Evolutionary conservation across 306 rosid species (phyloP), one percentile per base, ranked within the genome.

Genomic region (Malus sieversii): DNA sequence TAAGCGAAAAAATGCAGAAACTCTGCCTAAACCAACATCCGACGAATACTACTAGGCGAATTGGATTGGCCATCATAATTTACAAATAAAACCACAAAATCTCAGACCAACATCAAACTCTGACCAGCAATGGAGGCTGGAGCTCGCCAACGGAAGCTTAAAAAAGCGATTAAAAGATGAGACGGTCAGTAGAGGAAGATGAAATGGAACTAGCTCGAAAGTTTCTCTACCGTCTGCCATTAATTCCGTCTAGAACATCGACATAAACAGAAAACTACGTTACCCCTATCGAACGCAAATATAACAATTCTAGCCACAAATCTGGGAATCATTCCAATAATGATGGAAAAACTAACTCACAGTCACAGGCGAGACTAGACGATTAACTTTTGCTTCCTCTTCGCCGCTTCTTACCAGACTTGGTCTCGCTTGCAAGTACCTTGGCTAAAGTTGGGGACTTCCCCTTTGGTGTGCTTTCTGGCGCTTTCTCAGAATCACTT

Each of bases 391-490:
- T 91, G 57, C 74, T 45, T 68, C 87, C 85, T 82, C 93, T 85
- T 61, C 78, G 82, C 58, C 97, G 88, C 77, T 92, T 95, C 90
- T 87, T 92, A 63, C 96, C 98, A 14, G 81, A 60, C 89, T 88
- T 94, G 69, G 62, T 66, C 69, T 77, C 85, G 15, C 71, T 85
- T 73, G 83, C 87, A 66, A 77, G 85, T 30, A 67, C 86, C 81
- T 88, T 89, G 20, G 91, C 81, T 75, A 86, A 79, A 77, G 74
- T 78, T 67, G 75, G 74, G 3, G 83, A 66, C 88, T 87, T 94
- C 13, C 82, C 86, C 86, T 89, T 91, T 0, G 55, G 55, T 51
- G 74, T 63, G 11, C 78, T 82, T 62, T 90, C 92, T 8, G 51
- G 61, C 51, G 69, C 73, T 57, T 78, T 73, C 19, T 76, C 76